These are phyloP conservation scores for Entomortierella chlamydospora DNA, from an alignment of 192 early-diverging fungal species.

Conservation along the genomic window DNA sequence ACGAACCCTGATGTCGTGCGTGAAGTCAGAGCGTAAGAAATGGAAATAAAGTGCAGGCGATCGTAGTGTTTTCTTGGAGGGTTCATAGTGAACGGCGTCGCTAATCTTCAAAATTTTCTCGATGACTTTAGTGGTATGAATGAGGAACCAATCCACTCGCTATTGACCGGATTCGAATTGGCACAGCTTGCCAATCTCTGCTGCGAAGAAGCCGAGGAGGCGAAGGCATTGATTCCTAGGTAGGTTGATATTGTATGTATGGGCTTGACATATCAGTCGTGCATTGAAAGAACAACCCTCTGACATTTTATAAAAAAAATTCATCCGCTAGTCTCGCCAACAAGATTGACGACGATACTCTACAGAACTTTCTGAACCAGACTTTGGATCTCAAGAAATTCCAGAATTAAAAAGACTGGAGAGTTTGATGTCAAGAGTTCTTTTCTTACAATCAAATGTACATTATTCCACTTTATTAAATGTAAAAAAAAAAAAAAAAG, in stretches of 20 bases:
- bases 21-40: conserved; percentile 78
- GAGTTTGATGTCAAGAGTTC: not conserved
- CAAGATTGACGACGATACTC: conserved; percentile 77
- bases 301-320: too few species aligned
- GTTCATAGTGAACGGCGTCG: too few species aligned
- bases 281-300: not conserved
- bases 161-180: conserved; percentile 83
- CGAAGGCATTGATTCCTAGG: conserved; percentile 91
- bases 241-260: conserved; percentile 25
- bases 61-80: too few species aligned
- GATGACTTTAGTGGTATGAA: conserved; percentile 43
- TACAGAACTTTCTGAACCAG: conserved; percentile 85
- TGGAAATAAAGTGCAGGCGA: not conserved
- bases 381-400: conserved; percentile 87
- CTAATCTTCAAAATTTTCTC: not conserved
- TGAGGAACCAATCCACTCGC: conserved; percentile 47
- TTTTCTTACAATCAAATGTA: conserved; percentile 3
- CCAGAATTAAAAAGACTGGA: conserved; percentile 60
- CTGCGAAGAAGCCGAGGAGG: conserved; percentile 93
- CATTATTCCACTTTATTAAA: too few species aligned
- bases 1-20: conserved; percentile 88
- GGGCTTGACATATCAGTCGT: not conserved
- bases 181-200: conserved; percentile 93
- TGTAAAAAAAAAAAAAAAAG: not conserved
- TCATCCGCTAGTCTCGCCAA: conserved; percentile 66